phyloP scores from a whole-genome alignment of 345 rosid species.

The Dimocarpus longan region DNA sequence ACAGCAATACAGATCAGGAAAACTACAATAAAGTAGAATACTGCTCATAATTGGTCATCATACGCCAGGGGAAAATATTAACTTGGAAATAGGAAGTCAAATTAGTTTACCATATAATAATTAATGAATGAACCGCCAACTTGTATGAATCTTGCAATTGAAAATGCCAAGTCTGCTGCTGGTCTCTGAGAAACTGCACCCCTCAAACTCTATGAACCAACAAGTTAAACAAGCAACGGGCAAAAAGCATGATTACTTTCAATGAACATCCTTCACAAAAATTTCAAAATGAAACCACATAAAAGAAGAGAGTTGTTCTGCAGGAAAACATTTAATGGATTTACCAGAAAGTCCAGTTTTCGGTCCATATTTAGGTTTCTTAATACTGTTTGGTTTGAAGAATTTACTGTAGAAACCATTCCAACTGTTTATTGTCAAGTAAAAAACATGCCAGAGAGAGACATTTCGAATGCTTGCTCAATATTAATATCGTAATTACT shows the following conservation, averaged over 20 bases:
- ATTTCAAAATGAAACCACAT: background rate
- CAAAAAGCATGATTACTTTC: background rate
- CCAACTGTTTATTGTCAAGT: too few species aligned
- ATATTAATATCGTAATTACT: too few species aligned
- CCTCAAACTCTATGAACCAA: constrained; percentile 77
- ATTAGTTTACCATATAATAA: constrained; percentile 72
- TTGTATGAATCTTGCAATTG: constrained; percentile 77
- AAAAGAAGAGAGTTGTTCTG: too few species aligned
- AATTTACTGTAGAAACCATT: too few species aligned
- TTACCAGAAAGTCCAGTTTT: constrained; percentile 95
- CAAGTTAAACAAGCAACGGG: background rate
- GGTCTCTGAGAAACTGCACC: constrained; percentile 63
- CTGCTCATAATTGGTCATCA: background rate
- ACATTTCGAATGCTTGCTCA: too few species aligned
- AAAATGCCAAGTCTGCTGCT: constrained; percentile 78
- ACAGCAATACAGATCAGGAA: constrained; percentile 2
- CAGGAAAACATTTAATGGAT: constrained; percentile 10
- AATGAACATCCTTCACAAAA: background rate
- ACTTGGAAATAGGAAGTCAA: background rate
- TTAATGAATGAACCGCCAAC: constrained; percentile 78
- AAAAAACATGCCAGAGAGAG: too few species aligned
- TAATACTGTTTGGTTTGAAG: constrained; percentile 61
- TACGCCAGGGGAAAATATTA: background rate
- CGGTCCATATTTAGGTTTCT: constrained; percentile 97
- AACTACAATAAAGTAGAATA: constrained; percentile 1